phyloP scores from a whole-genome alignment of 352 stramenopile species.

The Aphanomyces euteiches region DNA sequence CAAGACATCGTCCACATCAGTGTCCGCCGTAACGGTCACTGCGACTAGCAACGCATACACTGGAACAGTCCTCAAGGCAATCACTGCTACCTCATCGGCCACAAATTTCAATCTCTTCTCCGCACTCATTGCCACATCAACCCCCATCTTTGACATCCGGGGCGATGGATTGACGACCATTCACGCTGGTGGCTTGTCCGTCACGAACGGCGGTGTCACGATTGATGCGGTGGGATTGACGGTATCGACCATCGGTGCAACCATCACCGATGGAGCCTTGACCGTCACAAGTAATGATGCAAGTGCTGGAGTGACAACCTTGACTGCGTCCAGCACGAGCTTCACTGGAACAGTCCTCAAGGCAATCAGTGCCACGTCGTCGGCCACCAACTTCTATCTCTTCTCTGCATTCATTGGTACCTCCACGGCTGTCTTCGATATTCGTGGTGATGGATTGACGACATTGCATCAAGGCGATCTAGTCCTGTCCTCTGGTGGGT shows the following conservation, averaged over 20 bases:
- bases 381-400: slow-evolving; percentile 6
- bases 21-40: no score
- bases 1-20: no score
- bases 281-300: not conserved
- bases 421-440: slow-evolving; percentile 28
- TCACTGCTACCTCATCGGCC: slow-evolving; percentile 30
- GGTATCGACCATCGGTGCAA: slow-evolving; percentile 33
- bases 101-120: slow-evolving; percentile 51
- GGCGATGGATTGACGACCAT: slow-evolving; percentile 52
- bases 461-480: slow-evolving; percentile 37
- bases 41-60: no score
- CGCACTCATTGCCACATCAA: slow-evolving; percentile 31
- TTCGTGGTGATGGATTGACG: slow-evolving; percentile 27
- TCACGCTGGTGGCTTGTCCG: slow-evolving; percentile 41
- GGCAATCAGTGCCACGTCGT: not conserved
- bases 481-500: slow-evolving; percentile 38
- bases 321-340: not conserved
- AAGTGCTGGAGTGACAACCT: not conserved
- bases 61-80: slow-evolving; percentile 28
- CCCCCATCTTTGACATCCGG: slow-evolving; percentile 44
- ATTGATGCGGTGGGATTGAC: slow-evolving; percentile 37
- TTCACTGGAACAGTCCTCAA: not conserved
- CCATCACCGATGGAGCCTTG: not conserved
- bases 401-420: slow-evolving; percentile 28
- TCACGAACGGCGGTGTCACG: slow-evolving; percentile 43